phyloP scores from a whole-genome alignment of 78 protist species.

The Mastigamoeba balamuthi region DNA sequence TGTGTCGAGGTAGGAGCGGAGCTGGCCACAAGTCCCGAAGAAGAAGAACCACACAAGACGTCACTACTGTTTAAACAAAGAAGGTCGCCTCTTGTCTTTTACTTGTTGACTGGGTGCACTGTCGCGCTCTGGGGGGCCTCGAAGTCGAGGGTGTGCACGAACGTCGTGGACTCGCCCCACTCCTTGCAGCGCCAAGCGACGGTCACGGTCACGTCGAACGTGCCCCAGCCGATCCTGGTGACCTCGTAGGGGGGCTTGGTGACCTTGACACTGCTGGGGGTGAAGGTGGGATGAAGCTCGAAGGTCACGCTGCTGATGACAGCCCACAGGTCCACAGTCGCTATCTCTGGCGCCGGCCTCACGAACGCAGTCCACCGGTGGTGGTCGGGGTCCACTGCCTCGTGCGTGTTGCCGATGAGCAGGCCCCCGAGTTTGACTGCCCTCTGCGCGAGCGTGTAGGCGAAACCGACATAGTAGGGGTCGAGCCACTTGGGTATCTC shows the following conservation, averaged over 20 bases:
- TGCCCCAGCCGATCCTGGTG: slow-evolving; percentile 9
- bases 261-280: not conserved
- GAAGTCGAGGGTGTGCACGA: no score
- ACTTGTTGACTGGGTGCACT: no score
- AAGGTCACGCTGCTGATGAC: not conserved
- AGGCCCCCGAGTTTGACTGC: not conserved
- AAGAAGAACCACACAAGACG: no score
- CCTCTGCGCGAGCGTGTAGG: not conserved
- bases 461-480: not conserved
- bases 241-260: slow-evolving; percentile 4
- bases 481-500: not conserved
- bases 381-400: not conserved
- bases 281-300: slow-evolving; percentile 10
- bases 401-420: not conserved
- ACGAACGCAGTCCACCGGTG: not conserved
- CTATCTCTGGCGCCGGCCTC: not conserved
- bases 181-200: no score
- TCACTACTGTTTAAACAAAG: no score
- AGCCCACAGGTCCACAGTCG: not conserved
- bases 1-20: no score
- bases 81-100: no score
- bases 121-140: no score
- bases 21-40: no score
- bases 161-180: no score
- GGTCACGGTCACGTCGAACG: slow-evolving; percentile 5